These are phyloP conservation scores for Exophiala xenobiotica DNA, from an alignment of 2,329 filamentous ascomycete genomes.

Conservation along the genomic window DNA sequence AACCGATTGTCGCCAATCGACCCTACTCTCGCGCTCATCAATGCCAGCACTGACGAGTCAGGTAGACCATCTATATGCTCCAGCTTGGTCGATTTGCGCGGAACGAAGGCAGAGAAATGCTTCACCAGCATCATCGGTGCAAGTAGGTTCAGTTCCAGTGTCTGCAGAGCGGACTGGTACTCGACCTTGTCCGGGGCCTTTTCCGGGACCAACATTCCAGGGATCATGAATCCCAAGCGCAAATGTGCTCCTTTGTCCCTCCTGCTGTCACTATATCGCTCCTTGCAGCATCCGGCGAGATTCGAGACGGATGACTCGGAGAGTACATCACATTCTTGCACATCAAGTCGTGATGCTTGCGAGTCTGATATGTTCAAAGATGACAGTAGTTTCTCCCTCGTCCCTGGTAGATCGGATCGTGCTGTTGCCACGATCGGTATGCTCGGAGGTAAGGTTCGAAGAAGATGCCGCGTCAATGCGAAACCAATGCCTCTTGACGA, in stretches of 20 bases:
- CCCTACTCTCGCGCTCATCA: constrained; percentile 76
- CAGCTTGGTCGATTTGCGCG: constrained; percentile 53
- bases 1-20: constrained; percentile 68
- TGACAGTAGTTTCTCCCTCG: constrained; percentile 50
- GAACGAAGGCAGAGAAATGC: constrained; percentile 69
- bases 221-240: constrained; percentile 67
- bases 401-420: constrained; percentile 44
- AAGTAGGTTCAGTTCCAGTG: constrained; percentile 70
- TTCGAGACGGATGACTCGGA: constrained; percentile 59
- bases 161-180: constrained; percentile 60
- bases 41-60: constrained; percentile 61
- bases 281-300: constrained; percentile 55
- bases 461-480: constrained; percentile 58
- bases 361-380: constrained; percentile 29
- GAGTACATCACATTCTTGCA: constrained; percentile 36
- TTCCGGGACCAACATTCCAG: constrained; percentile 72
- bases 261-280: constrained; percentile 45
- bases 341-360: constrained; percentile 39
- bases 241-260: constrained; percentile 53
- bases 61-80: constrained; percentile 29
- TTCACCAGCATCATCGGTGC: constrained; percentile 76
- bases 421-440: constrained; percentile 62
- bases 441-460: constrained; percentile 51
- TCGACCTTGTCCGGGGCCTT: constrained; percentile 67
- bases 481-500: constrained; percentile 65